A percentile compares a stretch with the other conserved stretches of the same genome.
Conservation (phyloP, 192 early-diverging fungal genomes). For the Mortierella antarctica region DNA sequence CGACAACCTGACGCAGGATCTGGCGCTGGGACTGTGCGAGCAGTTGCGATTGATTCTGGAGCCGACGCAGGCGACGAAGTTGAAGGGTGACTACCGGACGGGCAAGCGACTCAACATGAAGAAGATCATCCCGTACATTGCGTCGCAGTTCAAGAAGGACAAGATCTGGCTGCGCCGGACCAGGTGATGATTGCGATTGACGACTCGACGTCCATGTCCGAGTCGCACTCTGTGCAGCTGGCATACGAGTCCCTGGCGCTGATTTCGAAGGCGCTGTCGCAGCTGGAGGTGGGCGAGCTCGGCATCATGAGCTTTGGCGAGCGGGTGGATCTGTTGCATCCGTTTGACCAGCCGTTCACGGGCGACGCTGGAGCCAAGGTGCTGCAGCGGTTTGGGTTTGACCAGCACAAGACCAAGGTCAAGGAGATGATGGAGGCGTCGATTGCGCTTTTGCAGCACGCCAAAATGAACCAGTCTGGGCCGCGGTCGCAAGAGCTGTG, state of each 20-base stretch:
- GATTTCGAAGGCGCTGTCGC: slow-evolving; percentile 91
- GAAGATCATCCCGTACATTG: slow-evolving; percentile 99
- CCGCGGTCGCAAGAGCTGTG: slow-evolving; percentile 80
- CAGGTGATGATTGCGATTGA: slow-evolving; percentile 98
- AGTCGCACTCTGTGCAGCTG: slow-evolving; percentile 87
- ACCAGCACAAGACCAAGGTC: slow-evolving; percentile 90
- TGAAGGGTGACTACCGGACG: slow-evolving; percentile 97
- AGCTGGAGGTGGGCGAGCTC: slow-evolving; percentile 96
- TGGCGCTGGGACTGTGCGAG: slow-evolving; percentile 92
- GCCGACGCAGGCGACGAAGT: slow-evolving; percentile 95
- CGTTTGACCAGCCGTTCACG: slow-evolving; percentile 93
- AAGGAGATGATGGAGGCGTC: slow-evolving; percentile 88
- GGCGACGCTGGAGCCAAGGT: slow-evolving; percentile 91
- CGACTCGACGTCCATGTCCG: slow-evolving; percentile 98
- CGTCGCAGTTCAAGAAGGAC: slow-evolving; percentile 98
- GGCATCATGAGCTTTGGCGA: slow-evolving; percentile 94
- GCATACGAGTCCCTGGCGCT: slow-evolving; percentile 95
- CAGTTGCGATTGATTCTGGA: slow-evolving; percentile 96
- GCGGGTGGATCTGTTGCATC: slow-evolving; percentile 86
- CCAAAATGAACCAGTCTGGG: slow-evolving; percentile 60
- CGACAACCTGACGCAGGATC: slow-evolving; percentile 88
- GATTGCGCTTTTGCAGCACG: slow-evolving; percentile 81
- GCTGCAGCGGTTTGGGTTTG: slow-evolving; percentile 91
- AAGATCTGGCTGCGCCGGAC: slow-evolving; percentile 99
- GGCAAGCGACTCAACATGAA: slow-evolving; percentile 99